Percentiles rank a stretch among this genome's conserved stretches.
These are phyloP conservation scores for Fremontodendron californicum DNA, from an alignment of 345 rosid genomes.

Conservation along the genomic window DNA sequence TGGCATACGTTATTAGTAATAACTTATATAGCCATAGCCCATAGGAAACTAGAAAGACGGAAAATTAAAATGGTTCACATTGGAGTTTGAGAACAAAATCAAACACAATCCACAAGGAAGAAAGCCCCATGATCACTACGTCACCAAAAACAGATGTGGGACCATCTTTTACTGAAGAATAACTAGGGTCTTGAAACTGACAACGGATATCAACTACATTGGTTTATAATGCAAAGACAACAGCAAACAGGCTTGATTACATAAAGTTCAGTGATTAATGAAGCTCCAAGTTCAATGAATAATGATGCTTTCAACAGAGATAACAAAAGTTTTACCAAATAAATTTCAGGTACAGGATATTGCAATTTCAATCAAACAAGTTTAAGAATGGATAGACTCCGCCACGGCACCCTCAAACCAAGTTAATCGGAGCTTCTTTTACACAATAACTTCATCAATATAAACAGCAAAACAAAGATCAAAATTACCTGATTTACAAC, in stretches of 20 bases:
- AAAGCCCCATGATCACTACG: not conserved
- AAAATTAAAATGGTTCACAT: not conserved
- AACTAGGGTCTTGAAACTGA: not conserved
- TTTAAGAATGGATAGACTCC: not conserved
- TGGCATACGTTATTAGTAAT: not conserved
- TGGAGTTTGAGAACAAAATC: not conserved
- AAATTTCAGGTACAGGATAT: not conserved
- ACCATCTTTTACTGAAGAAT: not conserved
- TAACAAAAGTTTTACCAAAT: not conserved
- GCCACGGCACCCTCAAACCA: not conserved
- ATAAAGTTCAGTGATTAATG: too few relatives aligned
- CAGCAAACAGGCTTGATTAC: not conserved
- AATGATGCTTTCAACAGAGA: not conserved
- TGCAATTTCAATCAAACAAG: not conserved
- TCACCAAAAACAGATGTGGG: not conserved
- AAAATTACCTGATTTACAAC: conserved; percentile 76
- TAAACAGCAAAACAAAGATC: not conserved
- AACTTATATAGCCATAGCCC: too few relatives aligned
- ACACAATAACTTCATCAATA: not conserved
- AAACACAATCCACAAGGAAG: not conserved
- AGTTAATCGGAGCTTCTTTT: not conserved
- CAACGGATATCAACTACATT: not conserved
- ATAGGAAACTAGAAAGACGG: not conserved
- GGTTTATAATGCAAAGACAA: not conserved
- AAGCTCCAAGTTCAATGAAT: not conserved